Evolutionary conservation across 441 rosid genomes (phyloP).

Genomic region (Macaranga tanarius): DNA sequence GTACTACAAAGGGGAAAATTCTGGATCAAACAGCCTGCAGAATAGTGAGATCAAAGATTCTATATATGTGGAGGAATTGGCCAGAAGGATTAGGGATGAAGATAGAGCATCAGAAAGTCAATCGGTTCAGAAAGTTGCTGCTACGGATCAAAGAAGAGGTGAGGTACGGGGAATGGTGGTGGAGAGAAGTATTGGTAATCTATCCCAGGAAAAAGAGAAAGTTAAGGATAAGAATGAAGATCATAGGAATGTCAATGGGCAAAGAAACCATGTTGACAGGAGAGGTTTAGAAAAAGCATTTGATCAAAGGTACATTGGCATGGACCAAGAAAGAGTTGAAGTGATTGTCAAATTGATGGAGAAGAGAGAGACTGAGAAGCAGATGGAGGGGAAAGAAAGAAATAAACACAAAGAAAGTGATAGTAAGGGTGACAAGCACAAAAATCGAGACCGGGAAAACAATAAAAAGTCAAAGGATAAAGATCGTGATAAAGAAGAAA

Average conservation of each 20-base stretch:
- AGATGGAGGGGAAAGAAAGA: slow-evolving; percentile 35
- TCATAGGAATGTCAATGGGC: slow-evolving; percentile 37
- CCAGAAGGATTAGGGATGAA: slow-evolving; percentile 53
- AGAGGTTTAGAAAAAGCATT: slow-evolving; percentile 33
- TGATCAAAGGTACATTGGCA: slow-evolving; percentile 26
- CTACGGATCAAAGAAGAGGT: slow-evolving; percentile 29
- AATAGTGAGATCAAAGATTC: slow-evolving; percentile 39
- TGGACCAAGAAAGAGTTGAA: slow-evolving; percentile 39
- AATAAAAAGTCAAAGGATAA: slow-evolving; percentile 37
- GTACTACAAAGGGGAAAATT: slow-evolving; percentile 34
- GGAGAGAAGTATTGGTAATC: slow-evolving; percentile 24
- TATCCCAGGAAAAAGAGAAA: slow-evolving; percentile 32
- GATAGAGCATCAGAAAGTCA: slow-evolving; percentile 53
- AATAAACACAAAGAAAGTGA: slow-evolving; percentile 35
- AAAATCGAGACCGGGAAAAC: slow-evolving; percentile 35
- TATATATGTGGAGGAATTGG: slow-evolving; percentile 48
- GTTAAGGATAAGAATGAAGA: slow-evolving; percentile 38
- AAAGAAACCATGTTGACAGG: slow-evolving; percentile 27
- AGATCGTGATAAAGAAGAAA: slow-evolving; percentile 40
- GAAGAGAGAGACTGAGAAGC: slow-evolving; percentile 36
- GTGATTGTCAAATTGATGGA: slow-evolving; percentile 38
- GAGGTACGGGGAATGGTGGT: slow-evolving; percentile 27
- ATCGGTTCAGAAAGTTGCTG: slow-evolving; percentile 33
- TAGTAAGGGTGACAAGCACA: slow-evolving; percentile 40
- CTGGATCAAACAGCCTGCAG: slow-evolving; percentile 29